These are phyloP conservation scores for Juncus inflexus DNA, from an alignment of 176 grass and related monocot genomes.

Conservation along the genomic window DNA sequence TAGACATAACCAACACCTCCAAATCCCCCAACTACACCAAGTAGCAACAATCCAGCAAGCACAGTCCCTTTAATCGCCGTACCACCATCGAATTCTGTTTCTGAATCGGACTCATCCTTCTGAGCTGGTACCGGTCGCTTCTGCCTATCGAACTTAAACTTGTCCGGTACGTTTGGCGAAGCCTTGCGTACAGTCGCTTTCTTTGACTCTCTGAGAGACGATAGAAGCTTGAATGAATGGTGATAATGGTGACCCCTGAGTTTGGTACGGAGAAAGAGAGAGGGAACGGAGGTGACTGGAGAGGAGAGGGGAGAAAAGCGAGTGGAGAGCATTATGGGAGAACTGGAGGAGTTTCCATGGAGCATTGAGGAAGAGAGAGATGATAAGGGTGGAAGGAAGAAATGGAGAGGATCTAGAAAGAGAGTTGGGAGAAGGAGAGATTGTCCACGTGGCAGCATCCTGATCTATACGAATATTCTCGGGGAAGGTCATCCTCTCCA, in stretches of 20 bases:
- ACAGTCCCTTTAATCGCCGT: conserved; percentile 63
- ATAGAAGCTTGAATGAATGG: conserved; percentile 49
- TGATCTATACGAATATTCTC: conserved; percentile 9
- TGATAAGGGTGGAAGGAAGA: neutral
- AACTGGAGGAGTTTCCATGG: conserved; percentile 17
- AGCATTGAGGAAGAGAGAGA: conserved; percentile 12
- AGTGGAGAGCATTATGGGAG: conserved; percentile 55
- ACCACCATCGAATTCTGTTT: conserved; percentile 8
- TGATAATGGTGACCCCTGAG: conserved; percentile 30
- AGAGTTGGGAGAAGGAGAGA: neutral
- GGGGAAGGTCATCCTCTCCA: conserved; percentile 2
- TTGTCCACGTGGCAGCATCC: conserved; percentile 32
- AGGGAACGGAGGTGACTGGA: conserved; percentile 38
- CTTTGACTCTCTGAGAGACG: conserved; percentile 64
- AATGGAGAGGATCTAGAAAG: conserved; percentile 16
- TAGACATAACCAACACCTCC: conserved; percentile 87
- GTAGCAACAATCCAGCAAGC: conserved; percentile 64
- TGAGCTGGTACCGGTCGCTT: conserved; percentile 14
- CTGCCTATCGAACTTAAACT: conserved; percentile 48
- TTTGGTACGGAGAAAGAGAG: conserved; percentile 30
- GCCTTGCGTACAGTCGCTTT: conserved; percentile 76
- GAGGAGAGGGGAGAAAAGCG: conserved; percentile 31
- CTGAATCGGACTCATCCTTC: conserved; percentile 25
- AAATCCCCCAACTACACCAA: conserved; percentile 85
- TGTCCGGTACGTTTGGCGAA: conserved; percentile 55